Evolutionary conservation across 345 rosid genomes (phyloP).

Genomic region (Hevea brasiliensis): DNA sequence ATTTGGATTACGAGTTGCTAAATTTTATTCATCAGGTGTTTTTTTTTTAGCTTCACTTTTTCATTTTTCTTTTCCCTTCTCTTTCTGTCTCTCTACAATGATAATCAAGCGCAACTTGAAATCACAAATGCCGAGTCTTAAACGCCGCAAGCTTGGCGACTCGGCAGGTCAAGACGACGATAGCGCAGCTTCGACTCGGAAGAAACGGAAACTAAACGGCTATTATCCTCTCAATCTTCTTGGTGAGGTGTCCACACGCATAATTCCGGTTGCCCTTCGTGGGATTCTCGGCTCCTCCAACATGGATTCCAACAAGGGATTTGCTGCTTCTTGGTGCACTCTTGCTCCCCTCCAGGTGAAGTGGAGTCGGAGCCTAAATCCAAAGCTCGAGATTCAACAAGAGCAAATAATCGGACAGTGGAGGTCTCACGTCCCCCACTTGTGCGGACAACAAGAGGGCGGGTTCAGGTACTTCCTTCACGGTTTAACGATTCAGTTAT

Average conservation of each 20-base stretch:
- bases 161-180: slow-evolving; percentile 49
- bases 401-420: slow-evolving; percentile 33
- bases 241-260: slow-evolving; percentile 63
- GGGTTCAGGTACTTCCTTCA: slow-evolving; percentile 98
- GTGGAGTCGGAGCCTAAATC: slow-evolving; percentile 39
- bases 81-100: slow-evolving; percentile 36
- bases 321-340: slow-evolving; percentile 65
- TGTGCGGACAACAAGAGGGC: slow-evolving; percentile 88
- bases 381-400: slow-evolving; percentile 41
- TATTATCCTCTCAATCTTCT: slow-evolving; percentile 73
- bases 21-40: slow-evolving; percentile 22
- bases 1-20: slow-evolving; percentile 6
- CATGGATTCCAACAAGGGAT: slow-evolving; percentile 35
- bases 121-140: slow-evolving; percentile 83
- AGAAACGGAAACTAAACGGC: slow-evolving; percentile 57
- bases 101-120: slow-evolving; percentile 88
- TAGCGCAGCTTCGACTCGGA: slow-evolving; percentile 31
- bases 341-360: slow-evolving; percentile 48
- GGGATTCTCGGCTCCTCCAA: slow-evolving; percentile 11
- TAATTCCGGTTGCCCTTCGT: slow-evolving; percentile 25
- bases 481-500: slow-evolving; percentile 96
- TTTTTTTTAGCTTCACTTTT: slow-evolving; percentile 4
- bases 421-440: slow-evolving; percentile 86
- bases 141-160: slow-evolving; percentile 59
- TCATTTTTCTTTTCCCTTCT: background rate